phyloP scores from a whole-genome alignment of 164 flowering plant genomes.

The Magnolia changhungtana region DNA sequence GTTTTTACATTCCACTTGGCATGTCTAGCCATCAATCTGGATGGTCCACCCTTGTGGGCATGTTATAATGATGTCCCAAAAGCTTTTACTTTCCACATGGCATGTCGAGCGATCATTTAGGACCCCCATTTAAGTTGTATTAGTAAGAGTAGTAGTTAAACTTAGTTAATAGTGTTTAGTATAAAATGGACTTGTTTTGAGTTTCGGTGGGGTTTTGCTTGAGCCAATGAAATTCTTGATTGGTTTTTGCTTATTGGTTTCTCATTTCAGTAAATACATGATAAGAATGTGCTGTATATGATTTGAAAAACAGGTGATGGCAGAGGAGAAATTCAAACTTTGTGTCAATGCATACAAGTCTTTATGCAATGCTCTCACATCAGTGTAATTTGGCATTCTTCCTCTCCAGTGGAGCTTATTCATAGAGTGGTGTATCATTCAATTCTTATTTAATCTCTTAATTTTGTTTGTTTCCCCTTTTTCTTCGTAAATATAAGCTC shows the following conservation, averaged over 20 bases:
- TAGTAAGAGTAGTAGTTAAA: too few species aligned
- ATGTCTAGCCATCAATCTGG: too few species aligned
- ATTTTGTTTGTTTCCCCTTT: background rate
- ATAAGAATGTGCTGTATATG: background rate
- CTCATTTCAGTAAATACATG: background rate
- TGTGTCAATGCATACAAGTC: slow-evolving; percentile 72
- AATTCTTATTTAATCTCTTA: too few species aligned
- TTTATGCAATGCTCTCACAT: slow-evolving; percentile 51
- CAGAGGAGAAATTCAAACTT: slow-evolving; percentile 73
- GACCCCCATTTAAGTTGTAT: too few species aligned
- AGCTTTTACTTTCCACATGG: too few species aligned
- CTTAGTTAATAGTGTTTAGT: too few species aligned
- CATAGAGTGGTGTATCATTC: background rate
- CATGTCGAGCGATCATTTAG: too few species aligned
- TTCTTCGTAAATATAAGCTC: background rate
- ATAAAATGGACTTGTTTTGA: too few species aligned
- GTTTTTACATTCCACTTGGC: too few species aligned
- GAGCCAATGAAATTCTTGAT: background rate
- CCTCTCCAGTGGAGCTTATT: background rate
- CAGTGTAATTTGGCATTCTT: slow-evolving; percentile 13
- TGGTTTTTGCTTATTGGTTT: background rate
- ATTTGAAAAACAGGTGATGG: slow-evolving; percentile 44
- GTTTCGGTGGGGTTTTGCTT: too few species aligned
- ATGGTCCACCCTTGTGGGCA: too few species aligned
- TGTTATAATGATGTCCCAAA: too few species aligned